phyloP scores from a whole-genome alignment of 169 alveolate species.

The Eimeria maxima region DNA sequence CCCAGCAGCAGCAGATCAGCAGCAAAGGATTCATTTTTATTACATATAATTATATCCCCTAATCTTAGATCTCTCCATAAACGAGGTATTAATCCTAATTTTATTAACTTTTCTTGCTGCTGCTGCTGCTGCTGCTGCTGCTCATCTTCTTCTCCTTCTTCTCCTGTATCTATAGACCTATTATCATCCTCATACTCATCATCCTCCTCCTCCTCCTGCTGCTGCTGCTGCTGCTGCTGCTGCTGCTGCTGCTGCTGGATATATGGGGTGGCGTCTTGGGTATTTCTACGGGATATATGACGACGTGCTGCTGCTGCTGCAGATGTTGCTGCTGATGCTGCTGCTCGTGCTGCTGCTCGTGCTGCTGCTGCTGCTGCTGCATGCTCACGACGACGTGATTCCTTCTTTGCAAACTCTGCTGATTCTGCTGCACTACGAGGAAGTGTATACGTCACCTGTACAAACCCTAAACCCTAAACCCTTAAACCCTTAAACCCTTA shows the following conservation, averaged over 20 bases:
- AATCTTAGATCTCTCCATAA: constrained; percentile 92
- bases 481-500: neutral
- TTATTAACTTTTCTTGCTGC: neutral
- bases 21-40: constrained; percentile 93
- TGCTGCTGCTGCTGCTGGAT: neutral
- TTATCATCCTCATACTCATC: neutral
- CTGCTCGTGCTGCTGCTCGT: neutral
- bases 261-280: too few relatives aligned
- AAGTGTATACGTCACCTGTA: constrained; percentile 28
- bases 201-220: constrained; percentile 13
- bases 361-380: constrained; percentile 43
- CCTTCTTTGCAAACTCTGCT: neutral
- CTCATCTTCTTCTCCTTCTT: too few relatives aligned
- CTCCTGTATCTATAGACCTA: too few relatives aligned
- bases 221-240: constrained; percentile 44
- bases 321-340: neutral
- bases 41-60: constrained; percentile 95
- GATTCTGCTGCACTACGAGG: constrained; percentile 40
- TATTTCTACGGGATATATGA: too few relatives aligned
- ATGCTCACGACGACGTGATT: neutral
- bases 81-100: neutral
- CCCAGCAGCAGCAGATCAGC: constrained; percentile 97
- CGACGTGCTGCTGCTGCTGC: neutral
- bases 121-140: too few relatives aligned
- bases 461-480: constrained; percentile 58